phyloP scores from a whole-genome alignment of 2,329 filamentous ascomycete species.

The Verruconis gallopava region DNA sequence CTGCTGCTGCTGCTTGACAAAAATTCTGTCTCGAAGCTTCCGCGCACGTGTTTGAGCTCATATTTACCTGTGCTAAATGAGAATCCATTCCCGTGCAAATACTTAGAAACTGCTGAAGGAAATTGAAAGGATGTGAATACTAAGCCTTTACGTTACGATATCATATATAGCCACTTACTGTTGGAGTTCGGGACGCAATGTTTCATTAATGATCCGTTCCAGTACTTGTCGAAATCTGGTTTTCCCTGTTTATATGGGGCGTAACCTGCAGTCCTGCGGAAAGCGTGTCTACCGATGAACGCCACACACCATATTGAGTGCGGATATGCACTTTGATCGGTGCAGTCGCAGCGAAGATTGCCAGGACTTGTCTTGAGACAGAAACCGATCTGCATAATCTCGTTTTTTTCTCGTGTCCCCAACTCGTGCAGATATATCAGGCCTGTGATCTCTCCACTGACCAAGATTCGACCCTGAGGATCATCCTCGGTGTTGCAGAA shows the following conservation, averaged over 20 bases:
- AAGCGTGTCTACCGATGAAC: slow-evolving; percentile 6
- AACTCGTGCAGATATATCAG: slow-evolving; percentile 36
- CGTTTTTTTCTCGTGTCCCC: slow-evolving; percentile 9
- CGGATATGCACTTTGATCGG: not conserved
- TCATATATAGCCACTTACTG: not conserved
- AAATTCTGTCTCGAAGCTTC: not conserved
- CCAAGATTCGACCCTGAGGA: slow-evolving; percentile 40
- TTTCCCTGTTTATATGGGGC: not conserved
- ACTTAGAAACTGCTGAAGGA: not conserved
- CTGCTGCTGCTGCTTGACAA: not conserved
- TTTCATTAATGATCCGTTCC: not conserved
- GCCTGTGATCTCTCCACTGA: slow-evolving; percentile 44
- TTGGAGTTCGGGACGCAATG: not conserved
- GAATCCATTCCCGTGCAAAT: not conserved
- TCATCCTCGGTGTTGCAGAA: slow-evolving; percentile 46
- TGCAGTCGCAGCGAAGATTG: not conserved
- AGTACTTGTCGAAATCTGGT: not conserved
- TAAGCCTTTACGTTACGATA: not conserved
- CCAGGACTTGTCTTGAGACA: not conserved
- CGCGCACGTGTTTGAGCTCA: not conserved
- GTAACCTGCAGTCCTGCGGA: not conserved
- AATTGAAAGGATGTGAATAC: not conserved
- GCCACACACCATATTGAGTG: slow-evolving; percentile 9
- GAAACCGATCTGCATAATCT: not conserved
- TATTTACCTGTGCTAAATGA: not conserved